These are phyloP conservation scores for Narthecium ossifragum DNA, from an alignment of 106 monocot species.

Conservation along the genomic window DNA sequence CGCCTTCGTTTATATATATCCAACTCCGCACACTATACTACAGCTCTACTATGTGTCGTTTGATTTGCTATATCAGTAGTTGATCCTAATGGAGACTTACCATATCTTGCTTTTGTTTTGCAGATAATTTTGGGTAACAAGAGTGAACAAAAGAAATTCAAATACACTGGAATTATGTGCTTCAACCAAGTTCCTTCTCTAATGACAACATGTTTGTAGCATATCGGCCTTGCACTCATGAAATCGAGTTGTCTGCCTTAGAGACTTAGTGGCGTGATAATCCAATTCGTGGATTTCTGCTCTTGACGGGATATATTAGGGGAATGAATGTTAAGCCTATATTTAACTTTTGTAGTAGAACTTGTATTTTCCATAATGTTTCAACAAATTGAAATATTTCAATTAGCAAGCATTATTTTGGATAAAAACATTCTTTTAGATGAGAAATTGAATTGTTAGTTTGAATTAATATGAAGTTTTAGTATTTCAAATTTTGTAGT, in stretches of 20 bases:
- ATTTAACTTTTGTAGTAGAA: no score
- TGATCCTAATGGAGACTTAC: background rate
- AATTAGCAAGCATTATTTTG: no score
- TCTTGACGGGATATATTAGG: no score
- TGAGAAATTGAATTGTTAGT: no score
- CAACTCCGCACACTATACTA: constrained; percentile 80
- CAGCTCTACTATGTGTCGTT: background rate
- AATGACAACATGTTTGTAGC: constrained; percentile 81
- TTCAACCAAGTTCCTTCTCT: constrained; percentile 95
- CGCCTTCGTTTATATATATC: constrained; percentile 84
- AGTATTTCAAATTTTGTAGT: no score
- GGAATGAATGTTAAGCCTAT: no score
- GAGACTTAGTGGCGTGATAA: no score
- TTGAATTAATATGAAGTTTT: no score
- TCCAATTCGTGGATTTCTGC: no score
- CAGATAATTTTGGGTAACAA: constrained; percentile 96
- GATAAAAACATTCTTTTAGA: no score
- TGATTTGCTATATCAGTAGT: background rate
- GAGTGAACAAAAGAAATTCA: constrained; percentile 90
- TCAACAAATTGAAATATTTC: no score
- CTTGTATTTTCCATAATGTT: no score
- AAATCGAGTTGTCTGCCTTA: constrained; percentile 80
- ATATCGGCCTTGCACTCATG: constrained; percentile 83
- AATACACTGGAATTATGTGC: constrained; percentile 85
- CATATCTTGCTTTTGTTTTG: background rate